Evolutionary conservation across 345 rosid genomes (phyloP).

Genomic region (Punica granatum): DNA sequence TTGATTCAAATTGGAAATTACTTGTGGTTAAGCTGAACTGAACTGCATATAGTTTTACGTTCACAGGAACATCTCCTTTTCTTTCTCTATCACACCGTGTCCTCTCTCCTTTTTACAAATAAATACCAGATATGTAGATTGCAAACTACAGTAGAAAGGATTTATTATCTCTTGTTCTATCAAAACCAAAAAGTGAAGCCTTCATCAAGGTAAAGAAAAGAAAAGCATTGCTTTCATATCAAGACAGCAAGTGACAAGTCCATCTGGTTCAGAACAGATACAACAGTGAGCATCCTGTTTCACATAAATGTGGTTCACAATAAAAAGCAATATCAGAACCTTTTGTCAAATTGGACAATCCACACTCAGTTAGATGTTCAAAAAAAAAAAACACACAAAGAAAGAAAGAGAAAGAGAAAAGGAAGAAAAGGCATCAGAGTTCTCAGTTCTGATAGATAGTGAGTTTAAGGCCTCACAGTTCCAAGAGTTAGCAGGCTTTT

Average conservation of each 20-base stretch:
- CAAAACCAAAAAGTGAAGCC: background rate
- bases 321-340: background rate
- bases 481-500: conserved; percentile 98
- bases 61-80: background rate
- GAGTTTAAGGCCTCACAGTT: conserved; percentile 58
- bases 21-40: background rate
- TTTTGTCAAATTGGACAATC: background rate
- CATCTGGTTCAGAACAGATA: background rate
- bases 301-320: background rate
- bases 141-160: background rate
- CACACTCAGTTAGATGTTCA: background rate
- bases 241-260: background rate
- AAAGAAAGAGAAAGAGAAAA: too few species aligned
- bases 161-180: too few species aligned
- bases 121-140: background rate
- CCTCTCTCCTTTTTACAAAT: background rate
- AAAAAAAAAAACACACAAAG: too few species aligned
- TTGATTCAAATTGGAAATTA: too few species aligned
- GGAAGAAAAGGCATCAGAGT: background rate
- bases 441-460: background rate
- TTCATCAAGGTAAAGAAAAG: background rate
- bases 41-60: background rate
- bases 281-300: background rate
- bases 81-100: background rate
- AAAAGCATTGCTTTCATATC: background rate